Conservation (phyloP, 306 rosid genomes). For the Glycine latifolia region DNA sequence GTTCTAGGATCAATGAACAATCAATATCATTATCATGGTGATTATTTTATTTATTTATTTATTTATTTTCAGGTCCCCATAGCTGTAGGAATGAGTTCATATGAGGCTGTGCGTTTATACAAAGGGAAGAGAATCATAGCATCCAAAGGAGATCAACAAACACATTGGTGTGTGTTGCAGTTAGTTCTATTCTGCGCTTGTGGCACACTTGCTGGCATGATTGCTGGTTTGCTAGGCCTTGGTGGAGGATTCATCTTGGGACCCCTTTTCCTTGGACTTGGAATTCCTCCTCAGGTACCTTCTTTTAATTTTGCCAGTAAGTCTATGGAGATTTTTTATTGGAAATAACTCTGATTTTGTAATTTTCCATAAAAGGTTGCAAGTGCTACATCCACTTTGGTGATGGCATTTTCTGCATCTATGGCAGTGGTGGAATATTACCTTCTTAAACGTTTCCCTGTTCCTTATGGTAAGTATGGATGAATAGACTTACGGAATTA, state of each 20-base stretch:
- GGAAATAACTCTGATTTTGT: neutral
- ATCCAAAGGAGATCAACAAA: conserved; percentile 65
- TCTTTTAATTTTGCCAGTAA: neutral
- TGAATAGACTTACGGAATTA: neutral
- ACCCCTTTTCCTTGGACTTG: conserved; percentile 79
- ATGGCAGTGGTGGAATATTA: conserved; percentile 87
- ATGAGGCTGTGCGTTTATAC: conserved; percentile 56
- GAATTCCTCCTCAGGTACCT: conserved; percentile 81
- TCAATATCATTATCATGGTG: neutral
- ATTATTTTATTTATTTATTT: neutral
- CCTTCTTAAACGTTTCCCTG: conserved; percentile 79
- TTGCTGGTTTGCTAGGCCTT: conserved; percentile 82
- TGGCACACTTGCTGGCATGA: conserved; percentile 74
- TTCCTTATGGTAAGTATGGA: conserved; percentile 65
- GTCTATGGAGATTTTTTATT: conserved; percentile 18
- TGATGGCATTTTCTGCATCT: conserved; percentile 80
- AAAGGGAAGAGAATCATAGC: conserved; percentile 64
- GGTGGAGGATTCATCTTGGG: conserved; percentile 88
- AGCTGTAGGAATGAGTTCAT: conserved; percentile 40
- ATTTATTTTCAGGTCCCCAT: conserved; percentile 43
- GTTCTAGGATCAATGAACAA: neutral
- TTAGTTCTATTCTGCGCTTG: conserved; percentile 56
- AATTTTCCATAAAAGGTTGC: conserved; percentile 57
- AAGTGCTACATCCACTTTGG: conserved; percentile 83
- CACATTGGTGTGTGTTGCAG: conserved; percentile 61